phyloP scores from a whole-genome alignment of 1,284 basidiomycete species.

The Microbotryomycetes sp. region DNA sequence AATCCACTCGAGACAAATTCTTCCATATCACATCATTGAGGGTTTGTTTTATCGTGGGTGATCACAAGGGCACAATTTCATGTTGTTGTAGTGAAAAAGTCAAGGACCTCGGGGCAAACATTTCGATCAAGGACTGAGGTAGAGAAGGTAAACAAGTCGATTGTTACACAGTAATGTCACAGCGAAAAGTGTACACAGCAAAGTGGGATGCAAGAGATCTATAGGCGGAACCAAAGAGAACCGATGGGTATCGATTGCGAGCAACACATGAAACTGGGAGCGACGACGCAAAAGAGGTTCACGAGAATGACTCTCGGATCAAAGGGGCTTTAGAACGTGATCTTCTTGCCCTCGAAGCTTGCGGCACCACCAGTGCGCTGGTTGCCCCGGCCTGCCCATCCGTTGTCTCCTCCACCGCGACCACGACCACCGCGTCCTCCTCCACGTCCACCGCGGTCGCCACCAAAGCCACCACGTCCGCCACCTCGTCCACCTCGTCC shows the following conservation, averaged over 20 bases:
- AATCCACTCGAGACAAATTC: slow-evolving; percentile 6
- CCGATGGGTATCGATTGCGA: no score
- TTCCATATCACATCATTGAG: slow-evolving; percentile 3
- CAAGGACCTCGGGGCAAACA: neutral
- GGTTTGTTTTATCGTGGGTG: neutral
- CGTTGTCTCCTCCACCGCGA: slow-evolving; percentile 41
- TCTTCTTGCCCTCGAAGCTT: slow-evolving; percentile 70
- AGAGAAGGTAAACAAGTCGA: neutral
- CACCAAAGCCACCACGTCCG: slow-evolving; percentile 36
- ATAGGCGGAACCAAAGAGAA: no score
- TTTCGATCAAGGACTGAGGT: slow-evolving; percentile 2
- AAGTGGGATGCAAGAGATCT: neutral
- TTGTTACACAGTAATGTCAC: neutral
- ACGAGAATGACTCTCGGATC: no score
- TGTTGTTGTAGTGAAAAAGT: slow-evolving; percentile 5
- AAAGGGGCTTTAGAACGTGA: no score
- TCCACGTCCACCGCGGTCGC: slow-evolving; percentile 28
- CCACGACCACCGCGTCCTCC: slow-evolving; percentile 37
- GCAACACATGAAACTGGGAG: no score
- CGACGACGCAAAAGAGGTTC: no score
- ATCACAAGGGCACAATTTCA: neutral
- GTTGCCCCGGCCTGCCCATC: slow-evolving; percentile 33
- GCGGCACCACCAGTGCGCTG: slow-evolving; percentile 67
- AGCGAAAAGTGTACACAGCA: neutral
- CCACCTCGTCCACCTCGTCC: slow-evolving; percentile 43